Conservation (phyloP, 345 rosid genomes). For the Populus pruinosa region DNA sequence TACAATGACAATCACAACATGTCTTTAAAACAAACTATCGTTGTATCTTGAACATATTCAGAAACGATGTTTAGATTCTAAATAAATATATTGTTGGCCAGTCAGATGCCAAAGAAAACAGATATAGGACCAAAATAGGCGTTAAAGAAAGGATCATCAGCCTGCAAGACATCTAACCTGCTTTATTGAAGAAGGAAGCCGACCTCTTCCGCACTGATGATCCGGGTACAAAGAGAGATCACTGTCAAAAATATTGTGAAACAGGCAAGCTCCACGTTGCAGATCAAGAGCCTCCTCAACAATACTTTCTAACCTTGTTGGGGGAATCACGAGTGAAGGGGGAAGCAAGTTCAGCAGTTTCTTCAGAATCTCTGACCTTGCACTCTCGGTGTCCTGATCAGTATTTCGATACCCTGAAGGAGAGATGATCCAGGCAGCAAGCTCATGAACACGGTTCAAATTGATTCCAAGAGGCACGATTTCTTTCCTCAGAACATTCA, state of each 20-base stretch:
- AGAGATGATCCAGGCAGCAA: constrained; percentile 40
- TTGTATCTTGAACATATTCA: no score
- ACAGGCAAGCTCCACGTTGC: constrained; percentile 54
- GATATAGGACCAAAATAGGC: neutral
- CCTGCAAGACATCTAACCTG: constrained; percentile 41
- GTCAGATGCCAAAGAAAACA: neutral
- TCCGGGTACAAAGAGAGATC: constrained; percentile 59
- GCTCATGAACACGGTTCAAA: constrained; percentile 41
- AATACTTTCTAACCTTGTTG: constrained; percentile 61
- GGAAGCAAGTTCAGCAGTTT: constrained; percentile 58
- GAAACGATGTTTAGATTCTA: no score
- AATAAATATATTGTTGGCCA: neutral
- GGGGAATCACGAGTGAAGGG: constrained; percentile 51
- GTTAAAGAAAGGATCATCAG: neutral
- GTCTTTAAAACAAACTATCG: no score
- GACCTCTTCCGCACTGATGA: constrained; percentile 62
- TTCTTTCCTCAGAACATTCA: constrained; percentile 59
- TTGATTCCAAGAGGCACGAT: constrained; percentile 50
- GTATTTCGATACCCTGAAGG: constrained; percentile 24
- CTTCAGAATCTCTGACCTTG: constrained; percentile 43
- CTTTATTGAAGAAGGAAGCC: constrained; percentile 53
- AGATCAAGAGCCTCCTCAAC: constrained; percentile 61
- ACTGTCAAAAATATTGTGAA: constrained; percentile 53
- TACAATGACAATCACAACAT: no score
- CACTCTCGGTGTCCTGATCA: constrained; percentile 25